phyloP scores from a whole-genome alignment of 1,284 basidiomycete genomes.

The Veloboletus limbatus region DNA sequence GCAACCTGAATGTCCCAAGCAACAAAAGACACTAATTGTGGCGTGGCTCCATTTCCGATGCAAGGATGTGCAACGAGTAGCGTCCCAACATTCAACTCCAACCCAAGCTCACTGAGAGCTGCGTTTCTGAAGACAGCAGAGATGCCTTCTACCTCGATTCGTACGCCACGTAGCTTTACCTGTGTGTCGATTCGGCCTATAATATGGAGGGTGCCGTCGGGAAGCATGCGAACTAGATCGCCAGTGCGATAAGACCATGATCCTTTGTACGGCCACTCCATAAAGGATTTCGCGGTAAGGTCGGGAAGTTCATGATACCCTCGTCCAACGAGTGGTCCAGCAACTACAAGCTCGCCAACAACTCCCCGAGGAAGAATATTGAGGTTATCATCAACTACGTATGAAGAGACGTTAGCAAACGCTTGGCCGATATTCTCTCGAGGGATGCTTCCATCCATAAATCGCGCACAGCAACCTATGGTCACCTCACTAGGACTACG shows the following conservation, averaged over 20 bases:
- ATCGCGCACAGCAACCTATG: conserved; percentile 50
- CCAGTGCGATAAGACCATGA: conserved; percentile 51
- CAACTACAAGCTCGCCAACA: conserved; percentile 51
- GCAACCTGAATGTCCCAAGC: conserved; percentile 37
- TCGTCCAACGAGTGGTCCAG: conserved; percentile 49
- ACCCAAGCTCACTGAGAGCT: conserved; percentile 23
- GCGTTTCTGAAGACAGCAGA: conserved; percentile 46
- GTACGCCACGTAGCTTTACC: conserved; percentile 53
- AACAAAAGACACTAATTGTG: conserved; percentile 48
- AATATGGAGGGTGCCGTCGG: conserved; percentile 51
- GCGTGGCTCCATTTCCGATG: conserved; percentile 38
- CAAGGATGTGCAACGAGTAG: conserved; percentile 47
- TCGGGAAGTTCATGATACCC: conserved; percentile 49
- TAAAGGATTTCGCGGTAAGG: conserved; percentile 46
- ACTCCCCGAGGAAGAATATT: conserved; percentile 45
- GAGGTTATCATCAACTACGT: conserved; percentile 39
- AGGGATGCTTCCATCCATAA: conserved; percentile 42
- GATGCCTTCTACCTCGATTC: conserved; percentile 53
- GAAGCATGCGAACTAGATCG: conserved; percentile 53
- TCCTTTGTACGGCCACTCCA: conserved; percentile 44
- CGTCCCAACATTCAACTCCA: conserved; percentile 43
- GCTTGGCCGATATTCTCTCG: conserved; percentile 45
- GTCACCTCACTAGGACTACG: conserved; percentile 44
- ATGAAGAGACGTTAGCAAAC: conserved; percentile 39
- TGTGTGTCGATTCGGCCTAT: conserved; percentile 56